phyloP scores from a whole-genome alignment of 345 rosid species.

The Heritiera fomes region DNA sequence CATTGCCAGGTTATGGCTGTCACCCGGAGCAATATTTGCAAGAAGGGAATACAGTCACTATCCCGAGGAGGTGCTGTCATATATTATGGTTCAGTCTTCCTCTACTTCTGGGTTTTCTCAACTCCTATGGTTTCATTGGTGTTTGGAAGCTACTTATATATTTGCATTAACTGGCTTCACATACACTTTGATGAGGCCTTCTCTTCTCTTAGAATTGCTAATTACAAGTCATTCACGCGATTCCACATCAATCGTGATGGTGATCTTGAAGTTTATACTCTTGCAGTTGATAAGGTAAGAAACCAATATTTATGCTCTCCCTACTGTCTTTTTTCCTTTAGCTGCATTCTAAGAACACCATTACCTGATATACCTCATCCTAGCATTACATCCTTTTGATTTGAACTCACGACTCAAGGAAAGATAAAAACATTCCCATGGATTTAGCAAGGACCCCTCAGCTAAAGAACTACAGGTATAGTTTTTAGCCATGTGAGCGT shows the following conservation, averaged over 20 bases:
- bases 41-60: conserved; percentile 69
- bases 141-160: conserved; percentile 94
- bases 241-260: conserved; percentile 70
- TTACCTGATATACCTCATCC: background rate
- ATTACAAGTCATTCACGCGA: conserved; percentile 92
- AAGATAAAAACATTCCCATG: background rate
- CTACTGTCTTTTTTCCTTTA: conserved; percentile 1
- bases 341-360: background rate
- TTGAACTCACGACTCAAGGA: background rate
- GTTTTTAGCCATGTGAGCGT: background rate
- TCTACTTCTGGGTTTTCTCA: conserved; percentile 98
- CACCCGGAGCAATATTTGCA: conserved; percentile 85
- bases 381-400: background rate
- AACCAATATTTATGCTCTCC: conserved; percentile 9
- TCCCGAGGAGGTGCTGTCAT: conserved; percentile 85
- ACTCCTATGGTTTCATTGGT: conserved; percentile 93
- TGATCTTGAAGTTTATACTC: conserved; percentile 90
- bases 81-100: conserved; percentile 95
- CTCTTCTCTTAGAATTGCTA: conserved; percentile 97
- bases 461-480: background rate
- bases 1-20: conserved; percentile 91
- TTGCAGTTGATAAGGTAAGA: conserved; percentile 91
- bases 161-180: conserved; percentile 97
- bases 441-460: background rate
- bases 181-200: conserved; percentile 98